Conservation (phyloP, 441 rosid species). For the Adansonia grandidieri region DNA sequence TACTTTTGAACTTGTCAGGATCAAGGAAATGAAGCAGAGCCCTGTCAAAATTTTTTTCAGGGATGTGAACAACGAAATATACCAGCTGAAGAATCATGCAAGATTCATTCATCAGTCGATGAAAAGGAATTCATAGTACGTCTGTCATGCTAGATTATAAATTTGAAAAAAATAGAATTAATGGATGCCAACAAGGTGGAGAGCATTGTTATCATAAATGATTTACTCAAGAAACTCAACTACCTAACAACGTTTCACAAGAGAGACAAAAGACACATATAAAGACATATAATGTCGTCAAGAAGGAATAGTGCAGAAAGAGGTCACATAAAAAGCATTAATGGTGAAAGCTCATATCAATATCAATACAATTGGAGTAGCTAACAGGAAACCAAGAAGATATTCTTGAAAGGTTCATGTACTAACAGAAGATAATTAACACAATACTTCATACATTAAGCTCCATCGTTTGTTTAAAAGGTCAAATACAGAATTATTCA, state of each 20-base stretch:
- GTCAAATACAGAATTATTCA: neutral
- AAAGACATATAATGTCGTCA: neutral
- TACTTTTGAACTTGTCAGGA: constrained; percentile 84
- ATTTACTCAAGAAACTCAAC: neutral
- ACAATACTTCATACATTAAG: neutral
- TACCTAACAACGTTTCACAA: neutral
- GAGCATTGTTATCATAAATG: neutral
- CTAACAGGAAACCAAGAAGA: neutral
- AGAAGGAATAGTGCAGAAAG: neutral
- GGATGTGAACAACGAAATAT: neutral
- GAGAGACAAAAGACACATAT: neutral
- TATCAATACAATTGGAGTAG: neutral
- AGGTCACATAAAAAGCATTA: neutral
- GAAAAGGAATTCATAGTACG: neutral
- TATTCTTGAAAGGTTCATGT: neutral
- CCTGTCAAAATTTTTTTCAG: constrained; percentile 48
- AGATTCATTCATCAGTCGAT: neutral
- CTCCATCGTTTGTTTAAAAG: neutral
- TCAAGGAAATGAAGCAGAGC: constrained; percentile 99
- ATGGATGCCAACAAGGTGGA: neutral
- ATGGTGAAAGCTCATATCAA: neutral
- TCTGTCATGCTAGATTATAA: neutral
- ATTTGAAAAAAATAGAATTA: neutral
- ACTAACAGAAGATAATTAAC: neutral
- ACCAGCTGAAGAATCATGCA: constrained; percentile 10